Conservation (phyloP, 257 asterid species). For the Lycium ferocissimum region DNA sequence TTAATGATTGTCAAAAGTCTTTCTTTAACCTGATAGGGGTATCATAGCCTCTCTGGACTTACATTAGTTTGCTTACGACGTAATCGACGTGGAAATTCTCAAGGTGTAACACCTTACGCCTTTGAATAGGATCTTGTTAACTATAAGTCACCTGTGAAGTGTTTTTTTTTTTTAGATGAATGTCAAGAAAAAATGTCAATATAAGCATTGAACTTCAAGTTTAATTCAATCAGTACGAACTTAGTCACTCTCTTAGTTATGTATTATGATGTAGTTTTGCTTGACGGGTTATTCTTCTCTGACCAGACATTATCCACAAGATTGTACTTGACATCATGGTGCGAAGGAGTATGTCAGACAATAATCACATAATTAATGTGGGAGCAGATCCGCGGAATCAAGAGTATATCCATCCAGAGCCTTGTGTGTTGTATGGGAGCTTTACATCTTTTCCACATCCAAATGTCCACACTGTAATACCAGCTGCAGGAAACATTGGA, state of each 20-base stretch:
- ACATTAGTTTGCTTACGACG: too few relatives aligned
- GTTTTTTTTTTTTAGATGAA: too few relatives aligned
- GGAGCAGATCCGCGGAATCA: conserved; percentile 69
- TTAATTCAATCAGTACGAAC: neutral
- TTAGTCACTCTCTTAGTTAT: neutral
- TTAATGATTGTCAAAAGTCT: too few relatives aligned
- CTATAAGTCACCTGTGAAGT: too few relatives aligned
- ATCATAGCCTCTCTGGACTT: too few relatives aligned
- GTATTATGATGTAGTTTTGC: neutral
- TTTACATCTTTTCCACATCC: conserved; percentile 59
- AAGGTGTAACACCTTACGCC: too few relatives aligned
- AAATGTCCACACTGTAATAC: conserved; percentile 46
- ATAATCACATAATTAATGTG: conserved; percentile 53
- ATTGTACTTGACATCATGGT: conserved; percentile 56
- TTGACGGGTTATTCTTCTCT: conserved; percentile 1
- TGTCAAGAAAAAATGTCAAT: too few relatives aligned
- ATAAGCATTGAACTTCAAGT: conserved; percentile 5
- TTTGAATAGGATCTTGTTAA: too few relatives aligned
- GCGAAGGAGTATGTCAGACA: conserved; percentile 62
- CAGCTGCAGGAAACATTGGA: conserved; percentile 47
- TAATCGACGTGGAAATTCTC: too few relatives aligned
- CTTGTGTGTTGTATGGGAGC: conserved; percentile 61
- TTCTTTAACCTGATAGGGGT: too few relatives aligned
- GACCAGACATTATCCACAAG: conserved; percentile 48
- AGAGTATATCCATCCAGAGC: conserved; percentile 60